These are phyloP conservation scores for Sphaceloma murrayae DNA, from an alignment of 2,329 filamentous ascomycete species.

Conservation along the genomic window DNA sequence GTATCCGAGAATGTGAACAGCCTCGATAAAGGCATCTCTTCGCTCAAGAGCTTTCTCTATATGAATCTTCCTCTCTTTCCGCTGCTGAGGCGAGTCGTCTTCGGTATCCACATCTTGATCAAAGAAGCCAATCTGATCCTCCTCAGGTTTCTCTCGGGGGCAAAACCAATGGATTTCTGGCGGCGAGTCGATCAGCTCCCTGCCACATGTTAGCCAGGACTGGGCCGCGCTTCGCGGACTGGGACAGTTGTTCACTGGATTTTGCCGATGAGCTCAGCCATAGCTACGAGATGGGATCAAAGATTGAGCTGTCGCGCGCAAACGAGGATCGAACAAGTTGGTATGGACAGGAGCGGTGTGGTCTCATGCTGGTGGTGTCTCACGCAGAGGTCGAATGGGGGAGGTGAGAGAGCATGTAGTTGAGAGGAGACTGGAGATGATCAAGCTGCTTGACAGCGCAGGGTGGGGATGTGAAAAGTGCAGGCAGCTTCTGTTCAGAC, in stretches of 20 bases:
- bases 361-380: no score
- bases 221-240: background rate
- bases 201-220: conserved; percentile 17
- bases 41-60: conserved; percentile 33
- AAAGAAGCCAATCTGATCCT: conserved; percentile 31
- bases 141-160: conserved; percentile 32
- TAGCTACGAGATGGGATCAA: background rate
- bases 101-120: conserved; percentile 37
- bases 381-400: no score
- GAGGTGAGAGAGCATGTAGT: no score
- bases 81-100: conserved; percentile 24
- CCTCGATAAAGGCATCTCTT: conserved; percentile 34
- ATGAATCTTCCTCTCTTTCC: conserved; percentile 23
- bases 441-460: no score
- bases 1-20: conserved; percentile 39
- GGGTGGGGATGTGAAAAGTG: no score
- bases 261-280: conserved; percentile 18
- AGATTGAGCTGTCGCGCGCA: background rate
- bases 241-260: conserved; percentile 17
- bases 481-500: no score
- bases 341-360: no score
- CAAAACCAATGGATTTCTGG: conserved; percentile 41
- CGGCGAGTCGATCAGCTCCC: conserved; percentile 32
- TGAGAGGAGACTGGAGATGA: no score
- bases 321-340: background rate